Base-by-base conservation (phyloP, 2,329 filamentous ascomycete species). In the Aureobasidium lini region DNA sequence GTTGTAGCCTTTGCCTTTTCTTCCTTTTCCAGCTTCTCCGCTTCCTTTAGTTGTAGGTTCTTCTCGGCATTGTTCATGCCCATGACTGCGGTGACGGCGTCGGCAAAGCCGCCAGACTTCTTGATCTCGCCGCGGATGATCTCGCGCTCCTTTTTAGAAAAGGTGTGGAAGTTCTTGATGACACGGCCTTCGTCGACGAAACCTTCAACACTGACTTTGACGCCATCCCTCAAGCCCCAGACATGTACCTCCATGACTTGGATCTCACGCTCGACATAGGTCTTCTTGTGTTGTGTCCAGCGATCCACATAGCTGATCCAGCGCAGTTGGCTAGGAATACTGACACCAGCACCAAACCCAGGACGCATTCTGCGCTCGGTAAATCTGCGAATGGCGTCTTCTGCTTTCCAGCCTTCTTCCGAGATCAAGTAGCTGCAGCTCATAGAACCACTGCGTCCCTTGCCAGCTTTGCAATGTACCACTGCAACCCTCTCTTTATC, bases 401-500 rank as follows among this genome's bases (percentile, higher is more conserved):
- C 78, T 42, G 80, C 73, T 32, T 76, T 79, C 86, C 86, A 89
- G 4, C 84, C 85, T 68, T 94, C 88, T 70, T 97, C 89, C 7
- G 88, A 86, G 66, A 99, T 94, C 60, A 99, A 77, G 71, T 96
- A 97, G 66, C 88, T 89, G 73, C 90, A 95, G 32, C 87, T 86
- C 66, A 90, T 84, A 0, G 90, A 96, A 4, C 94, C 94, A 64
- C 90, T 95, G 53, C 94, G 81, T 1, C 94, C 94, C 73, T 99
- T 99, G 2, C 94, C 94, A 1, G 94, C 94, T 71, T 97, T 97
- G 78, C 94, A 97, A 73, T 99, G 94, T 7, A 97, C 90, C 6
- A 97, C 92, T 0, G 87, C 87, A 0, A 97, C 90, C 36, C 90
- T 80, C 39, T 75, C 72, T 23, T 71, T 68, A 6, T 67, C 64